Percentiles rank a stretch among this genome's conserved stretches.
These are phyloP conservation scores for Leishmania braziliensis DNA, from an alignment of 208 protist species.

Conservation along the genomic window DNA sequence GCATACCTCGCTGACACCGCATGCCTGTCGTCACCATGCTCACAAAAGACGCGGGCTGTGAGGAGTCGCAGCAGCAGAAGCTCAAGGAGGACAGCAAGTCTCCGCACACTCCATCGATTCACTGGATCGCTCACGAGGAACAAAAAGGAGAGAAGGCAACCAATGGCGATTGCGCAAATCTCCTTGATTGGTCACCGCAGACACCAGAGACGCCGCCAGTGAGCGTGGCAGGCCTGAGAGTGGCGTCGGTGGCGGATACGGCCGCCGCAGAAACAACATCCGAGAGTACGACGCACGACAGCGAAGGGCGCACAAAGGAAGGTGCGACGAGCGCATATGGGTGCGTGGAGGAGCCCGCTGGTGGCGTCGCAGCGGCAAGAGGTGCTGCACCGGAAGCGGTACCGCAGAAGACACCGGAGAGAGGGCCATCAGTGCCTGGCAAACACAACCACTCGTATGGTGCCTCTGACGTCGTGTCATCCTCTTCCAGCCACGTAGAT, in stretches of 20 bases:
- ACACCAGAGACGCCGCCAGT: constrained; percentile 31
- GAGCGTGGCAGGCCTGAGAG: background rate
- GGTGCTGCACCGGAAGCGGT: background rate
- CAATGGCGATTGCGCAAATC: background rate
- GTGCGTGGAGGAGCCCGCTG: background rate
- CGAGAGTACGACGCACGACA: background rate
- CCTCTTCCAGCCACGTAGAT: background rate
- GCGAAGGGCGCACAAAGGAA: background rate
- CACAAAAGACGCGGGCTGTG: background rate
- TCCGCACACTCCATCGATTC: constrained; percentile 19
- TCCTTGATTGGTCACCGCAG: constrained; percentile 33
- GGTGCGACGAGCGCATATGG: background rate
- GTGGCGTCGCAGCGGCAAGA: background rate
- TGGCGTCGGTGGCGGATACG: background rate
- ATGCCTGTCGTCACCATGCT: background rate
- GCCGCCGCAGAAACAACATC: background rate
- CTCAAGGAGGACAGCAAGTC: constrained; percentile 4
- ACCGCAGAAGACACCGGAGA: background rate
- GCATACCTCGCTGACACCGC: background rate
- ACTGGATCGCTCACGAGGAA: constrained; percentile 1
- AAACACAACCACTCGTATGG: background rate
- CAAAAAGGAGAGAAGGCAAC: background rate
- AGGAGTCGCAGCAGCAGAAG: background rate
- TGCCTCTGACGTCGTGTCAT: background rate
- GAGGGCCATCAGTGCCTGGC: background rate